phyloP scores from a whole-genome alignment of 345 rosid species.

The Sapria himalayana region DNA sequence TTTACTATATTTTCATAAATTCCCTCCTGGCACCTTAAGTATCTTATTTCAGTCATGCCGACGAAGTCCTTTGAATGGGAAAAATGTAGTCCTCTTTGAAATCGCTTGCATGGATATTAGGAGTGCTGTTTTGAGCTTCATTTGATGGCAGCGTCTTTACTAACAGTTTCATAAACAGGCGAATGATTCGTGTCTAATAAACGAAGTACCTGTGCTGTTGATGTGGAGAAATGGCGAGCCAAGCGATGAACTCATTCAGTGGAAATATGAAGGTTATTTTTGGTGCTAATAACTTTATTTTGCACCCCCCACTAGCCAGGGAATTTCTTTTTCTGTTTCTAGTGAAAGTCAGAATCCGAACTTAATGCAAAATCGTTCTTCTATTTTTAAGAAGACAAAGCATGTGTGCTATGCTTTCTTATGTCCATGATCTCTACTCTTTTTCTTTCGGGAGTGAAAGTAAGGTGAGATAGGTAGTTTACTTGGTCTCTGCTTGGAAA shows the following conservation, averaged over 20 bases:
- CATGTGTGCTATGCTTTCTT: background rate
- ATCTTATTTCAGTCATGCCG: no score
- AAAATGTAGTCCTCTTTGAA: no score
- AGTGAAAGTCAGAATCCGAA: background rate
- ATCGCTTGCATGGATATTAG: no score
- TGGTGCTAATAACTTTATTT: background rate
- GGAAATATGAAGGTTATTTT: conserved; percentile 32
- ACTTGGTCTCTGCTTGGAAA: background rate
- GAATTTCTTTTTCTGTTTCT: background rate
- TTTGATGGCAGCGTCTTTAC: no score
- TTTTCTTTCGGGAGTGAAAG: conserved; percentile 13
- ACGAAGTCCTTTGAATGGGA: no score
- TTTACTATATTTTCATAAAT: no score
- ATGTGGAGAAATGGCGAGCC: conserved; percentile 32
- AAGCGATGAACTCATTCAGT: conserved; percentile 25
- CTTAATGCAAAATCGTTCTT: no score
- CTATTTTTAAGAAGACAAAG: no score
- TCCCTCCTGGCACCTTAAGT: no score
- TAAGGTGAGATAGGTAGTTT: background rate
- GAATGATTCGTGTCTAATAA: conserved; percentile 4
- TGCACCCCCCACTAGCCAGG: background rate
- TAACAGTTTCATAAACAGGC: no score
- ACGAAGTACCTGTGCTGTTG: background rate
- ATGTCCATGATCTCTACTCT: conserved; percentile 3
- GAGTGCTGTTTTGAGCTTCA: no score